phyloP scores from a whole-genome alignment of 805 yeast genomes.

The Yarrowia bubula region DNA sequence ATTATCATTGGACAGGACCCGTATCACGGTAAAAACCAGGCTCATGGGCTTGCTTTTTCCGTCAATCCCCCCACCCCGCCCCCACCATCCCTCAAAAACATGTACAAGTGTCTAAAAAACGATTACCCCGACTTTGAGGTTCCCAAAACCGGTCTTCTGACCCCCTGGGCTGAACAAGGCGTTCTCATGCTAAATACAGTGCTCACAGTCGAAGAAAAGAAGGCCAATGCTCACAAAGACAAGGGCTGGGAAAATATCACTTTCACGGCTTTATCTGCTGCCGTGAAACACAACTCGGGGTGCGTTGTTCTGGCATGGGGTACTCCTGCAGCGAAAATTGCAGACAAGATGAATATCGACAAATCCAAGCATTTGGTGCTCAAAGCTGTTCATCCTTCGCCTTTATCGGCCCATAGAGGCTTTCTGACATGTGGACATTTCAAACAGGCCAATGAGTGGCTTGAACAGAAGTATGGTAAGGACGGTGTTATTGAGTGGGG shows the following conservation, averaged over 20 bases:
- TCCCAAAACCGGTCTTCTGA: constrained; percentile 65
- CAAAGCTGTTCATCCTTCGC: constrained; percentile 89
- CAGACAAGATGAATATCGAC: constrained; percentile 43
- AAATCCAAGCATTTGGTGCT: constrained; percentile 47
- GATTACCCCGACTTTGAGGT: constrained; percentile 68
- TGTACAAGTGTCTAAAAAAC: constrained; percentile 69
- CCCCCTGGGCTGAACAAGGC: constrained; percentile 84
- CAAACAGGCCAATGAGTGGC: constrained; percentile 74
- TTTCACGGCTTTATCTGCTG: constrained; percentile 60
- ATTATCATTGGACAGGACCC: constrained; percentile 95
- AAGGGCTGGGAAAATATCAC: constrained; percentile 94
- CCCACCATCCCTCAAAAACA: constrained; percentile 85
- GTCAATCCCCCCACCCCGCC: constrained; percentile 81
- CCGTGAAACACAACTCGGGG: constrained; percentile 47
- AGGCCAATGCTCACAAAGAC: constrained; percentile 87
- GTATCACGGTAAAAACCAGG: constrained; percentile 87
- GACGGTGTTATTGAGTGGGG: constrained; percentile 66
- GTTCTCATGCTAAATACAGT: constrained; percentile 84
- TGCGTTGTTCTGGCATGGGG: constrained; percentile 69
- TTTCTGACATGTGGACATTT: constrained; percentile 80
- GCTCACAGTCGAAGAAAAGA: constrained; percentile 87
- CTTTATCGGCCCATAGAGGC: constrained; percentile 84
- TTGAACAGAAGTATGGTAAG: constrained; percentile 46
- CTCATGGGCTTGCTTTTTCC: constrained; percentile 94
- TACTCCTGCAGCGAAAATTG: constrained; percentile 63